Evolutionary conservation across 495 filamentous ascomycete species (phyloP), one percentile per base, ranked within the genome.

Genomic region (Melanomma pulvis-pyrius): DNA sequence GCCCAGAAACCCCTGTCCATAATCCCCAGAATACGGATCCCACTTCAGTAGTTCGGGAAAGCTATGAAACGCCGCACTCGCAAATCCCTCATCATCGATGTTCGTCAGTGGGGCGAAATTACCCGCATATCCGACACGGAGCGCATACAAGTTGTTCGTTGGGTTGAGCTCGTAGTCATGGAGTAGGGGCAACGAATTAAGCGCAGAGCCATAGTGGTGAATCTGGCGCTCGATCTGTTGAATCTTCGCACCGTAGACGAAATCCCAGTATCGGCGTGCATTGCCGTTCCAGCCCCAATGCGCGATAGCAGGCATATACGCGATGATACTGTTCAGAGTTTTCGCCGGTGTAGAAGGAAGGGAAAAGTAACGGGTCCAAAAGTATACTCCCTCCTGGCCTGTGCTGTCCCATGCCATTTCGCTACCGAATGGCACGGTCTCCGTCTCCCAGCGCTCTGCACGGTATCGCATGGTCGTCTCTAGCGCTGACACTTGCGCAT

Each of bases 201-300:
- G 79, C 9, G 72, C 78, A 12, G 82, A 83, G 12, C 83, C 83
- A 69, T 85, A 85, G 71, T 85, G 82, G 72, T 84, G 82, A 71
- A 84, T 83, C 71, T 82, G 79, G 8, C 83, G 78, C 58, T 85
- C 82, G 60, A 83, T 79, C 15, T 81, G 77, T 46, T 74, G 49
- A 7, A 83, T 73, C 63, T 83, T 82, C n/a, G 81, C 81, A 1
- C 68, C 82, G 49, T 81, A 77, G 65, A 73, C 54, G 65, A 81
- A 81, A 59, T 84, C 82, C 82, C 82, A 84, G 64, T 85, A 84
- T 29, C 81, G 61, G 1, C 82, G 75, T 0, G 81, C 81, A 60
- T 83, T 83, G 46, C 82, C 82, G 49, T 84, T 82, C 77, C 78
- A 85, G 26, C 78, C 82, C 82, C 82, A 85, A 65, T 83, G 81